phyloP scores from a whole-genome alignment of 352 stramenopile genomes.

The Pythium oligandrum region DNA sequence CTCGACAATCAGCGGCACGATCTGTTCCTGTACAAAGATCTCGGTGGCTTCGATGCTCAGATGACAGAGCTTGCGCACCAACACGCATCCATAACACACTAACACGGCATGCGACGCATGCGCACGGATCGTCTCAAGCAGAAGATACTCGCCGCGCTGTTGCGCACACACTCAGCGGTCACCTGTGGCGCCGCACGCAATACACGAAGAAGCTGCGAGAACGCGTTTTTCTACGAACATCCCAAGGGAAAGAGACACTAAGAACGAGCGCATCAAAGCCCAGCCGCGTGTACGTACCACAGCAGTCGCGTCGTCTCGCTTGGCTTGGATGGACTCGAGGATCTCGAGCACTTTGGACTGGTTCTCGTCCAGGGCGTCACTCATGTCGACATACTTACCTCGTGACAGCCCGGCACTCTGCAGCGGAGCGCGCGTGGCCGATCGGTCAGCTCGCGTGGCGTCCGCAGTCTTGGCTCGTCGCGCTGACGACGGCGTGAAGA shows the following conservation, averaged over 20 bases:
- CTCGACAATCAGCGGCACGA: constrained; percentile 42
- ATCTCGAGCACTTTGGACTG: constrained; percentile 55
- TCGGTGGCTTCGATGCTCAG: constrained; percentile 56
- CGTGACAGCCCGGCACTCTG: constrained; percentile 13
- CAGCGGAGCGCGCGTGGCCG: constrained; percentile 3
- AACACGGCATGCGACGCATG: constrained; percentile 62
- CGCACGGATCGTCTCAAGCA: constrained; percentile 52
- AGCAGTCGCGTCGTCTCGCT: constrained; percentile 31
- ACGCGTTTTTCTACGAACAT: constrained; percentile 51
- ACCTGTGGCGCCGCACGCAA: constrained; percentile 58
- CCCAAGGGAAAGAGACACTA: background rate
- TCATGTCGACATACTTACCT: constrained; percentile 36
- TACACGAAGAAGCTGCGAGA: constrained; percentile 56
- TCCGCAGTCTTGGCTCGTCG: constrained; percentile 24
- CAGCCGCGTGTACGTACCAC: constrained; percentile 28
- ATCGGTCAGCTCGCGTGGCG: constrained; percentile 7
- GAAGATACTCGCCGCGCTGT: constrained; percentile 43
- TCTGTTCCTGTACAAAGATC: constrained; percentile 59
- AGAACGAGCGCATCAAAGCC: background rate
- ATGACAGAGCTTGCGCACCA: constrained; percentile 73
- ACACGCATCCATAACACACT: constrained; percentile 68
- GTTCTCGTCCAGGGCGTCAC: constrained; percentile 39
- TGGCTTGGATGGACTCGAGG: constrained; percentile 31
- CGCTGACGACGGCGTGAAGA: constrained; percentile 2
- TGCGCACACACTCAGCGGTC: constrained; percentile 63